Conservation (phyloP, 2,329 filamentous ascomycete species). For the Fusarium camptoceras region DNA sequence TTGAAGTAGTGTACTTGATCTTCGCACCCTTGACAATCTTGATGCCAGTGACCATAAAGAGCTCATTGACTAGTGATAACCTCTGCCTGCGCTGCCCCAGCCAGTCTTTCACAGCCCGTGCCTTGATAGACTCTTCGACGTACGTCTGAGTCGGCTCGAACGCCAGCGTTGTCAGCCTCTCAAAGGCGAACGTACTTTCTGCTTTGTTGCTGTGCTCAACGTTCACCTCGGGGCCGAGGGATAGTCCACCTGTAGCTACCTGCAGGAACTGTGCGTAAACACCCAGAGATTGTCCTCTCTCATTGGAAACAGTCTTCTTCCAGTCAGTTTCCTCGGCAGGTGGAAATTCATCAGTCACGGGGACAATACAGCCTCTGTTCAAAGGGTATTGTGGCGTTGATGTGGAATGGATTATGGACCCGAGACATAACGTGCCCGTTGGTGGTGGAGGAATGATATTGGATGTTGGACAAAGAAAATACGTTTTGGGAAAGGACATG, state of each 20-base stretch:
- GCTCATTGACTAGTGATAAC: background rate
- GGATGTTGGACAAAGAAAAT: background rate
- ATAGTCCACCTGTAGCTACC: background rate
- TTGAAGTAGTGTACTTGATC: background rate
- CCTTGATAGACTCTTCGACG: background rate
- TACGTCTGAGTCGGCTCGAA: background rate
- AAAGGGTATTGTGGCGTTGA: background rate
- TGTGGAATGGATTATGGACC: background rate
- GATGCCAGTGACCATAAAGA: background rate
- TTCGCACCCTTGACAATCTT: conserved; percentile 7
- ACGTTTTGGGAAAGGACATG: background rate
- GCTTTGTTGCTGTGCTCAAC: background rate
- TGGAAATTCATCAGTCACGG: background rate
- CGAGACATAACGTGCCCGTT: background rate
- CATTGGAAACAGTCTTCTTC: background rate
- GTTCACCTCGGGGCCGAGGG: background rate
- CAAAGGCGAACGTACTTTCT: background rate
- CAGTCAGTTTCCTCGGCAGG: background rate
- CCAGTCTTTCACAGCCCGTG: background rate
- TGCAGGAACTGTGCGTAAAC: conserved; percentile 4
- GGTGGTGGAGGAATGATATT: background rate
- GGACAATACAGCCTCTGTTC: background rate
- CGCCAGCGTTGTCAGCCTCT: background rate
- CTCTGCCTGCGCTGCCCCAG: background rate
- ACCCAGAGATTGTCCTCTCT: background rate